phyloP scores from a whole-genome alignment of 1,139 yeast species.

The Entelexis sorbosivorans region DNA sequence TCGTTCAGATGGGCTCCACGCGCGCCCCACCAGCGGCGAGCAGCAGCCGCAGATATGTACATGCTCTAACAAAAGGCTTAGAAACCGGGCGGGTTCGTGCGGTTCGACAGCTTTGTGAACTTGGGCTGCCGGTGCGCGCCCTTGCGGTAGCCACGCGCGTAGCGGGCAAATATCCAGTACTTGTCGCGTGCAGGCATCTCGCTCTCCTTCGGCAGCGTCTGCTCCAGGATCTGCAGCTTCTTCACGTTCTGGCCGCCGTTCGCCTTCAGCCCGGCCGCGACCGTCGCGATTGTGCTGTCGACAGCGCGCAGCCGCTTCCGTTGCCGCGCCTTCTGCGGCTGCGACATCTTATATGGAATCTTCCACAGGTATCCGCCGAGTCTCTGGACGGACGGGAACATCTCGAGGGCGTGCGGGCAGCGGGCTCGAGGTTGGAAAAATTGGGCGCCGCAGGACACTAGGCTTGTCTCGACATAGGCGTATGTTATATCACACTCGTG shows the following conservation, averaged over 20 bases:
- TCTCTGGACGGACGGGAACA: constrained; percentile 38
- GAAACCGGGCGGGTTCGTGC: constrained; percentile 71
- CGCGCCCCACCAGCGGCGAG: too few species aligned
- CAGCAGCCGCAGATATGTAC: background rate
- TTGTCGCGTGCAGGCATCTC: constrained; percentile 77
- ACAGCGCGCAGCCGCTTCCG: constrained; percentile 72
- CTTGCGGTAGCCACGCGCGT: constrained; percentile 70
- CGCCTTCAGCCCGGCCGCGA: constrained; percentile 51
- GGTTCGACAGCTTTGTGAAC: constrained; percentile 60
- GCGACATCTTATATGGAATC: constrained; percentile 65
- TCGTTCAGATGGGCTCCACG: too few species aligned
- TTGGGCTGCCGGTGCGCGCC: constrained; percentile 48
- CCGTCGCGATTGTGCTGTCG: constrained; percentile 62
- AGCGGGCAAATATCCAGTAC: constrained; percentile 74
- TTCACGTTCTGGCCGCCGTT: constrained; percentile 41
- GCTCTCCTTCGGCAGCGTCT: constrained; percentile 58
- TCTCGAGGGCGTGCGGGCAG: background rate
- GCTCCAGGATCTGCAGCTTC: constrained; percentile 44
- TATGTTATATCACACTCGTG: too few species aligned
- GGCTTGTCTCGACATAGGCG: too few species aligned
- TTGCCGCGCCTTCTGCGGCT: constrained; percentile 70
- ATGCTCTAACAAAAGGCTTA: constrained; percentile 28
- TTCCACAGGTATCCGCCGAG: constrained; percentile 87
- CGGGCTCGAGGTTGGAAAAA: background rate
- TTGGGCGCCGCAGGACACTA: background rate